phyloP scores from a whole-genome alignment of 2,329 filamentous ascomycete genomes.

The Pseudogymnoascus sp. region DNA sequence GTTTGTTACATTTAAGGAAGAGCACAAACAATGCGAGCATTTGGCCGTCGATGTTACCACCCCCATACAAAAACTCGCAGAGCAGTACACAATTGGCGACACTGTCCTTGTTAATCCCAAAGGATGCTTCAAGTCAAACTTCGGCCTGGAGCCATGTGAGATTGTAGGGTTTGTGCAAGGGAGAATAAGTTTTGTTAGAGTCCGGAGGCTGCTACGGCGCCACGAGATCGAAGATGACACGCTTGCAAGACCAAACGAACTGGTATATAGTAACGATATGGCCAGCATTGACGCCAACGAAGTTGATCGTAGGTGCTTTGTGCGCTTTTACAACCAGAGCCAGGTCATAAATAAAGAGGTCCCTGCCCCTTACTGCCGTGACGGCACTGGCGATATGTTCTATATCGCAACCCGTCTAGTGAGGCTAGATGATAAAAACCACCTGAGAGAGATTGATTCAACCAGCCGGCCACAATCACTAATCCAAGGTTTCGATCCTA shows the following conservation, averaged over 20 bases:
- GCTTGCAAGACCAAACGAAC: slow-evolving; percentile 34
- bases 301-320: slow-evolving; percentile 51
- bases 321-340: slow-evolving; percentile 46
- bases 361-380: slow-evolving; percentile 56
- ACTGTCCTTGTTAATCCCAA: slow-evolving; percentile 39
- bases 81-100: slow-evolving; percentile 46
- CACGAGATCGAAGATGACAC: slow-evolving; percentile 30
- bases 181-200: slow-evolving; percentile 28
- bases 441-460: slow-evolving; percentile 31
- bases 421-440: slow-evolving; percentile 19
- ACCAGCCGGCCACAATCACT: slow-evolving; percentile 32
- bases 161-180: slow-evolving; percentile 38
- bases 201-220: slow-evolving; percentile 51
- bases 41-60: slow-evolving; percentile 19
- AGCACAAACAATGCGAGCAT: slow-evolving; percentile 50
- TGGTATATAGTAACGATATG: slow-evolving; percentile 48
- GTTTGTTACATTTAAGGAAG: slow-evolving; percentile 52
- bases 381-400: slow-evolving; percentile 61
- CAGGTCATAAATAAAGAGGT: slow-evolving; percentile 35
- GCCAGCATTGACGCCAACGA: slow-evolving; percentile 31
- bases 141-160: slow-evolving; percentile 53
- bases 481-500: slow-evolving; percentile 51
- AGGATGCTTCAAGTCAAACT: slow-evolving; percentile 37
- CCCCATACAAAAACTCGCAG: slow-evolving; percentile 15
- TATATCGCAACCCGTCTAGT: slow-evolving; percentile 46